phyloP scores from a whole-genome alignment of 441 rosid genomes.

The Eutrema salsugineum region DNA sequence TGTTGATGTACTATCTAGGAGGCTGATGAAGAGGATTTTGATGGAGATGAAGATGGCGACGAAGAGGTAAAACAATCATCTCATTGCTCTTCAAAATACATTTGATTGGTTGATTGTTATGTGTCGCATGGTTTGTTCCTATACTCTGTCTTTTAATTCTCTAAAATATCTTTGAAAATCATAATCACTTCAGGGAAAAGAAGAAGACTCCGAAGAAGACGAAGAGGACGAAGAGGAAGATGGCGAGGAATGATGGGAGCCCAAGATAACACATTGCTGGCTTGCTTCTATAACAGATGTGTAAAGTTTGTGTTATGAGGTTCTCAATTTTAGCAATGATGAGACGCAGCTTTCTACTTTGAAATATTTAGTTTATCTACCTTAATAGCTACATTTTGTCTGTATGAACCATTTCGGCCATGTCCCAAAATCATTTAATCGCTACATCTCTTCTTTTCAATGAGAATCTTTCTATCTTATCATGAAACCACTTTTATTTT shows the following conservation, averaged over 20 bases:
- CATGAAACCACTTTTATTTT: not conserved
- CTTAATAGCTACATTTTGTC: slow-evolving; percentile 15
- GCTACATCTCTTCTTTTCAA: not conserved
- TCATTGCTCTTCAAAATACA: not conserved
- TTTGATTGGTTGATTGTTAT: not conserved
- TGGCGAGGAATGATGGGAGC: slow-evolving; percentile 49
- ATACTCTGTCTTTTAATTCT: not conserved
- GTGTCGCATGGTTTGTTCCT: not conserved
- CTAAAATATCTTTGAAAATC: not conserved
- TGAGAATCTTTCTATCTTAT: slow-evolving; percentile 31
- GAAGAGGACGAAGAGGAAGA: slow-evolving; percentile 63
- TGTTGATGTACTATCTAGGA: slow-evolving; percentile 44
- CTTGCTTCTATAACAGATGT: slow-evolving; percentile 38
- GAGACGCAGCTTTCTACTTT: slow-evolving; percentile 16
- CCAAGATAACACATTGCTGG: slow-evolving; percentile 25
- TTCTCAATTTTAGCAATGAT: slow-evolving; percentile 18
- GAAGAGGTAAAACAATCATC: slow-evolving; percentile 52
- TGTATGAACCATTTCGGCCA: slow-evolving; percentile 18
- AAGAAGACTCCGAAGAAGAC: slow-evolving; percentile 55
- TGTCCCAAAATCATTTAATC: not conserved
- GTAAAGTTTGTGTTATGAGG: slow-evolving; percentile 28
- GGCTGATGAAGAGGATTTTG: slow-evolving; percentile 81
- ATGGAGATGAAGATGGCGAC: slow-evolving; percentile 59
- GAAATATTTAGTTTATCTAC: slow-evolving; percentile 23
- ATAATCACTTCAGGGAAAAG: slow-evolving; percentile 49